phyloP scores from a whole-genome alignment of 148 eudicot genomes.

The Rhododendron kiyosumense region DNA sequence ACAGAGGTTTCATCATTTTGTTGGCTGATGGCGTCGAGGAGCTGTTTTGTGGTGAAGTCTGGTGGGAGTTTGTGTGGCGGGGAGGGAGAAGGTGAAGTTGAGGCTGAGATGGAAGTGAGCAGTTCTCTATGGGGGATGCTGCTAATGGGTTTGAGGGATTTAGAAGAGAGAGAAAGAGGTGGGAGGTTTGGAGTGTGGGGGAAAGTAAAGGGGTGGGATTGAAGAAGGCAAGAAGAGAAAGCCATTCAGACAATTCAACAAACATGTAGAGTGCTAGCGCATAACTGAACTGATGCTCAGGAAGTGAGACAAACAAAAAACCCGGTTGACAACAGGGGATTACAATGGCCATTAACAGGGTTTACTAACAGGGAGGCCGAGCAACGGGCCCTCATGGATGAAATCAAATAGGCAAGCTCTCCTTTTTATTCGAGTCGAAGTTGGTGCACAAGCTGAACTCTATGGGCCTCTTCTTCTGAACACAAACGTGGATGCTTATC shows the following conservation, averaged over 20 bases:
- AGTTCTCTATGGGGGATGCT: conserved; percentile 9
- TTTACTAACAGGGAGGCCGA: too few relatives aligned
- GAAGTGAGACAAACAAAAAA: too few relatives aligned
- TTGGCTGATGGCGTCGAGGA: conserved; percentile 47
- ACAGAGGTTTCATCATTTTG: conserved; percentile 63
- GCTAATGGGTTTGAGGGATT: conserved; percentile 16
- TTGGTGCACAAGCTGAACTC: too few relatives aligned
- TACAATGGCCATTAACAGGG: too few relatives aligned
- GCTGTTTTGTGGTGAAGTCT: conserved; percentile 55
- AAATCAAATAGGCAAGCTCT: too few relatives aligned
- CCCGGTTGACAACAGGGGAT: too few relatives aligned
- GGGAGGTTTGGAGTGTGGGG: conserved; percentile 19
- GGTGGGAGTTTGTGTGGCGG: conserved; percentile 30
- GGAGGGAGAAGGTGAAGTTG: conserved; percentile 24
- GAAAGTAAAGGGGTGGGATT: conserved; percentile 24
- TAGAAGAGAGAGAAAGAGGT: conserved; percentile 16
- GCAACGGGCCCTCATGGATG: too few relatives aligned
- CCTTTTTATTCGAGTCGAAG: too few relatives aligned
- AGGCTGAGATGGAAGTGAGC: conserved; percentile 23
- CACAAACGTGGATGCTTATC: too few relatives aligned
- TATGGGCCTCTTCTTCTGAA: too few relatives aligned
- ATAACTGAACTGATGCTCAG: too few relatives aligned
- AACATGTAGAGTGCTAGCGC: conserved; percentile 27
- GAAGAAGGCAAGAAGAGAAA: conserved; percentile 37
- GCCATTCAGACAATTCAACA: conserved; percentile 52